Percentiles rank a stretch among this genome's conserved stretches.
These are phyloP conservation scores for maize (Zea mays) DNA, from an alignment of 176 grass and related monocot genomes.

Conservation along the genomic window DNA sequence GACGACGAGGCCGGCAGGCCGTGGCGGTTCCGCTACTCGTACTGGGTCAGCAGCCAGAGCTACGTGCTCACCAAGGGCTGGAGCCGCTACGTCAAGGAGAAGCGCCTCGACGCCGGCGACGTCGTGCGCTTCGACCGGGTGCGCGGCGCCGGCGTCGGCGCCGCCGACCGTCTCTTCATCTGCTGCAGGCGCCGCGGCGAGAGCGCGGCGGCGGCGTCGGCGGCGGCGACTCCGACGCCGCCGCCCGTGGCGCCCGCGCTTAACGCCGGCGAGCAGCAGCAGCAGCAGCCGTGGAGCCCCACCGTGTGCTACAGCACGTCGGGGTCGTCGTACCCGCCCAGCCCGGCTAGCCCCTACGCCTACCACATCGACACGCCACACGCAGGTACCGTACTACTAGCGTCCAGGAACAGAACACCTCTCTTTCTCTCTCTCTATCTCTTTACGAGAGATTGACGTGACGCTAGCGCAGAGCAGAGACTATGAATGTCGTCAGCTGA, in stretches of 20 bases:
- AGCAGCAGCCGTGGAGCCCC: conserved; percentile 63
- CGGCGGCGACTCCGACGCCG: not conserved
- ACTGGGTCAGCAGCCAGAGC: conserved; percentile 83
- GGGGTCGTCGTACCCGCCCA: conserved; percentile 55
- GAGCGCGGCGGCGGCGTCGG: not conserved
- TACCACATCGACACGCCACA: conserved; percentile 46
- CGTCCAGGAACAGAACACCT: conserved; percentile 21
- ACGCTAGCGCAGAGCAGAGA: no score
- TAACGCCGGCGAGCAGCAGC: conserved; percentile 46
- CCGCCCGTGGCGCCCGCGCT: conserved; percentile 13
- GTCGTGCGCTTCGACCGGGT: conserved; percentile 61
- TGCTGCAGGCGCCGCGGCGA: conserved; percentile 57
- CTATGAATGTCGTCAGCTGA: not conserved
- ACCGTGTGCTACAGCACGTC: conserved; percentile 52
- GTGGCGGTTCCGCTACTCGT: conserved; percentile 79
- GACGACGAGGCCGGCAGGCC: conserved; percentile 67
- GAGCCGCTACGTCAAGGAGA: conserved; percentile 86
- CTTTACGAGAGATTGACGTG: not conserved
- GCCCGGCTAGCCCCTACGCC: conserved; percentile 52
- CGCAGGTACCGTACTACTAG: conserved; percentile 39
- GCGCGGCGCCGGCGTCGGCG: conserved; percentile 27
- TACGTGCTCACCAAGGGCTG: conserved; percentile 90
- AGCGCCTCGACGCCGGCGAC: conserved; percentile 64
- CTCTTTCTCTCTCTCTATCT: not conserved
- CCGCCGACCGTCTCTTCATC: conserved; percentile 60